Evolutionary conservation across 768 basidiomycete genomes (phyloP), one percentile per base, ranked within the genome.

Genomic region (Trametes maxima): DNA sequence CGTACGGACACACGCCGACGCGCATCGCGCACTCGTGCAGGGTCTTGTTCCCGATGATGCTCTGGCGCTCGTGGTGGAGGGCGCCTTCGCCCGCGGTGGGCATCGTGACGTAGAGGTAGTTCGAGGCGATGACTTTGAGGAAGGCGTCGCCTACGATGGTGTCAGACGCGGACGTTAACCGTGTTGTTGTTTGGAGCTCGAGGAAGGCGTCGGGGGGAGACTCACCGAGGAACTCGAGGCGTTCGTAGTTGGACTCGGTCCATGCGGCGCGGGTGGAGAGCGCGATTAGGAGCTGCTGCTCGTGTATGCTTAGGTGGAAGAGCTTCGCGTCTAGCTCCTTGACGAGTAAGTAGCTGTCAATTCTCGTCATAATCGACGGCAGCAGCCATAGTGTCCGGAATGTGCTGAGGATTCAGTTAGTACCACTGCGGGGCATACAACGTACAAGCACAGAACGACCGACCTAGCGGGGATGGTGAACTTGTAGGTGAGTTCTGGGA

Each of bases 401-500:
- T 6, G 81, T 83, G 73, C 90, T 92, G 65, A 1, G 62, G 1
- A 16, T 4, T 21, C 4, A 17, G 28, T 39, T 14, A 51, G 33
- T 11, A 36, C 7, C 6, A 6, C 13, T 13, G 6, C 16, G 17
- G 13, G 16, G n/a, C n/a, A 2, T 1, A 45, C 11, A 14, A 36
- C 5, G 25, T 21, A 33, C 28, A 8, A 8, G 28, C 28, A 28
- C 13, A 44, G n/a, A 33, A n/a, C 21, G 19, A 69, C 71, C 65
- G 64, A 89, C 92, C 86, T 90, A 24, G 88, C 88, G 37, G 90
- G 85, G 60, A 92, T 77, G 11, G 86, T 87, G 68, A 83, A 86
- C 68, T 84, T 89, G 44, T 80, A 81, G 68, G 87, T 90, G 16
- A 93, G 76, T 71, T 94, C 92, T n/a, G 92, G 92, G 67, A 94